Percentiles rank a stretch among this genome's conserved stretches.
These are phyloP conservation scores for Beauveria pseudobassiana DNA, from an alignment of 2,329 filamentous ascomycete genomes.

Conservation along the genomic window DNA sequence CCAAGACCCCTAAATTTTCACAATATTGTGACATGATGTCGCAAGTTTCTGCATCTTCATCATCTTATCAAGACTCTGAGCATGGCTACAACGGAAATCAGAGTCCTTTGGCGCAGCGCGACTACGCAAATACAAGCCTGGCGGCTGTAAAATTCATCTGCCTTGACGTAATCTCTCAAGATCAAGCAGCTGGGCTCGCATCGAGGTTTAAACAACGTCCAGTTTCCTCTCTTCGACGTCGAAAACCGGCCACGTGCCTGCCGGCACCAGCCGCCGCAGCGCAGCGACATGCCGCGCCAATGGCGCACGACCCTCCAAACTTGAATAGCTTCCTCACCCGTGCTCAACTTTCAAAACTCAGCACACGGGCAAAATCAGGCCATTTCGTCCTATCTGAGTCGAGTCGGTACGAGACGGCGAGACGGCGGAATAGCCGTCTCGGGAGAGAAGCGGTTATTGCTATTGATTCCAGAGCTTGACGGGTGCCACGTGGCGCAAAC, in stretches of 20 bases:
- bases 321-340: constrained; percentile 21
- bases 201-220: constrained; percentile 14
- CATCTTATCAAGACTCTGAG: constrained; percentile 24
- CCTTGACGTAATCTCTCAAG: constrained; percentile 16
- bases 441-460: constrained; percentile 12
- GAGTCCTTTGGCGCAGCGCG: constrained; percentile 27
- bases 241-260: constrained; percentile 2
- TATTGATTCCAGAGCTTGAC: constrained; percentile 14
- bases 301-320: constrained; percentile 21
- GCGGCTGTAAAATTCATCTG: constrained; percentile 22
- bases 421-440: constrained; percentile 15
- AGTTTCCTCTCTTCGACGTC: constrained; percentile 2
- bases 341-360: constrained; percentile 15
- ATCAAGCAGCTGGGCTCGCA: constrained; percentile 14
- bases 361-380: constrained; percentile 11
- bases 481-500: constrained; percentile 18
- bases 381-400: background rate
- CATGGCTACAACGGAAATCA: constrained; percentile 18
- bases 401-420: constrained; percentile 6
- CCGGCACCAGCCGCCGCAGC: constrained; percentile 15
- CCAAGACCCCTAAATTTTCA: constrained; percentile 27
- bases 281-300: constrained; percentile 18
- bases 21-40: constrained; percentile 25
- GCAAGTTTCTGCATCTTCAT: constrained; percentile 22
- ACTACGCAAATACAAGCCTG: constrained; percentile 26